Conservation (phyloP, 306 rosid species). For the Alnus glutinosa region DNA sequence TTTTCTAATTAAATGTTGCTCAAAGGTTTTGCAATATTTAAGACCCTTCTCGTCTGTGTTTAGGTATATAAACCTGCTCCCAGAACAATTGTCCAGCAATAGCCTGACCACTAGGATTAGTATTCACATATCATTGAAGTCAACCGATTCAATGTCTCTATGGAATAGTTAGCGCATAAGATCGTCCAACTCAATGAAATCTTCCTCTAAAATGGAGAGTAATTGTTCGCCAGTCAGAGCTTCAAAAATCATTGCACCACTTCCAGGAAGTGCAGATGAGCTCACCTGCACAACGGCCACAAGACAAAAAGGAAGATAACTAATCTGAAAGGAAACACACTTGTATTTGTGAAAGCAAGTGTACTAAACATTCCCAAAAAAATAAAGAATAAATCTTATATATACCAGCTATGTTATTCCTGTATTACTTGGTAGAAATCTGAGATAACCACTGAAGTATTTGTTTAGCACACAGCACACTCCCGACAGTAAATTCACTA, state of each 20-base stretch:
- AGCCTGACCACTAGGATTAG: slow-evolving; percentile 28
- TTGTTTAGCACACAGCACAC: background rate
- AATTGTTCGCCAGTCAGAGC: slow-evolving; percentile 26
- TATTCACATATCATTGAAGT: slow-evolving; percentile 30
- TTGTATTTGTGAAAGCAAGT: background rate
- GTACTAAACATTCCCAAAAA: background rate
- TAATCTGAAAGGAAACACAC: background rate
- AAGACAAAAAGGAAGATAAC: slow-evolving; percentile 7
- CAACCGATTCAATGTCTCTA: slow-evolving; percentile 17
- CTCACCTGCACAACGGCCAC: slow-evolving; percentile 47
- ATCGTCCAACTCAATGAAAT: slow-evolving; percentile 70
- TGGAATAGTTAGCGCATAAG: slow-evolving; percentile 33
- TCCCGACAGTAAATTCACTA: background rate
- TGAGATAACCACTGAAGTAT: background rate
- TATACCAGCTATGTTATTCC: background rate
- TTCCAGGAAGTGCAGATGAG: slow-evolving; percentile 26
- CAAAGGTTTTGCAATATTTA: slow-evolving; percentile 26
- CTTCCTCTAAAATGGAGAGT: slow-evolving; percentile 46
- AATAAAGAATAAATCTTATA: background rate
- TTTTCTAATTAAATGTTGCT: slow-evolving; percentile 11
- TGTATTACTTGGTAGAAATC: background rate
- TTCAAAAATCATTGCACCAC: slow-evolving; percentile 28
- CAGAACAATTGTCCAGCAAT: slow-evolving; percentile 32
- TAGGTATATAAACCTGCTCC: slow-evolving; percentile 30
- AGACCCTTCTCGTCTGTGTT: slow-evolving; percentile 30